Percentiles rank a stretch among this genome's conserved stretches.
These are phyloP conservation scores for Allantophomopsis cytisporea DNA, from an alignment of 2,329 filamentous ascomycete species.

Conservation along the genomic window DNA sequence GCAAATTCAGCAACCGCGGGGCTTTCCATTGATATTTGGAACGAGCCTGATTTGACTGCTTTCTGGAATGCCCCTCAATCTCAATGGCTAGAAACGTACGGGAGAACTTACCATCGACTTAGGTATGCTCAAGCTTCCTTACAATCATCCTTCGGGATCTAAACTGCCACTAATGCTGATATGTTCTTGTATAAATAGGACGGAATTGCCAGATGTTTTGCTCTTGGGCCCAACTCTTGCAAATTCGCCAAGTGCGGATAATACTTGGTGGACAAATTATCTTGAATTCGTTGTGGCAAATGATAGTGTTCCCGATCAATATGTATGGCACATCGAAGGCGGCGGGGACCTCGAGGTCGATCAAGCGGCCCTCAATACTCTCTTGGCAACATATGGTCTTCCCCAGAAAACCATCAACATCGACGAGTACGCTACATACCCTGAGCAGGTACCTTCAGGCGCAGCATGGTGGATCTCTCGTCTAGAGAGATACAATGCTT, in stretches of 20 bases:
- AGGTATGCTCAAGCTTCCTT: slow-evolving; percentile 12
- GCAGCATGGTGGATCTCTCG: slow-evolving; percentile 30
- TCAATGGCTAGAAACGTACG: slow-evolving; percentile 27
- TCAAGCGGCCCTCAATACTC: slow-evolving; percentile 11
- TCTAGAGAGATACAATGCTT: slow-evolving; percentile 27
- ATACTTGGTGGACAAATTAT: slow-evolving; percentile 27
- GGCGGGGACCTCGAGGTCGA: slow-evolving; percentile 16
- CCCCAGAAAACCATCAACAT: slow-evolving; percentile 25
- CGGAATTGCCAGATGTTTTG: slow-evolving; percentile 3
- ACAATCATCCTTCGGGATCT: not conserved
- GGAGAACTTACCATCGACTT: slow-evolving; percentile 22
- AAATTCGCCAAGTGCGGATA: slow-evolving; percentile 15
- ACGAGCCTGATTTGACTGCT: slow-evolving; percentile 29
- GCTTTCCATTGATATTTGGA: slow-evolving; percentile 36
- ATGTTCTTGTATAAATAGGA: not conserved
- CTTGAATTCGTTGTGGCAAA: slow-evolving; percentile 20
- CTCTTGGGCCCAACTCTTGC: slow-evolving; percentile 24
- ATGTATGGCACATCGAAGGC: slow-evolving; percentile 27
- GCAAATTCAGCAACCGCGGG: slow-evolving; percentile 22
- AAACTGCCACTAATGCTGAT: not conserved
- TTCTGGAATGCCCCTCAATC: slow-evolving; percentile 22
- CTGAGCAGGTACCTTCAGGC: slow-evolving; percentile 25
- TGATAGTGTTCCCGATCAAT: slow-evolving; percentile 26
- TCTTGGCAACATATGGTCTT: slow-evolving; percentile 16
- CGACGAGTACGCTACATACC: slow-evolving; percentile 30